Conservation (phyloP, 768 basidiomycete genomes). For the Tulasnella sp. region DNA sequence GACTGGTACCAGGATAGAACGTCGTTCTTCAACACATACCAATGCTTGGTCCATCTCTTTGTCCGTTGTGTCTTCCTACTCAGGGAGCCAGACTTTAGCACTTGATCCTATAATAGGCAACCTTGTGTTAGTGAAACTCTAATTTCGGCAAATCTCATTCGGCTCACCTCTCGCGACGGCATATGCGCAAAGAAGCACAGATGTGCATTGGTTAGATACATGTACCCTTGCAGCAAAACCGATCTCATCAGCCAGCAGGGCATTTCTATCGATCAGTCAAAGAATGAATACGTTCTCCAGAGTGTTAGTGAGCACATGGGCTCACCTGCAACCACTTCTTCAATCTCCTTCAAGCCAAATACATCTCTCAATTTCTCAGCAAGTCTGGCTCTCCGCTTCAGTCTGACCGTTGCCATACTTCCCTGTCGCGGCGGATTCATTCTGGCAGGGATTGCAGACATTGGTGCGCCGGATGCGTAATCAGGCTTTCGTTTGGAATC, state of each 20-base stretch:
- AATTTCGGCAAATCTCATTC: not conserved
- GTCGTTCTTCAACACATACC: constrained; percentile 94
- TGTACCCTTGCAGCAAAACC: constrained; percentile 87
- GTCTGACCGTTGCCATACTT: constrained; percentile 60
- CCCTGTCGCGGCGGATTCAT: constrained; percentile 31
- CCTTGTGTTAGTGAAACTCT: not conserved
- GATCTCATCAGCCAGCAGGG: constrained; percentile 88
- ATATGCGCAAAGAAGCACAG: constrained; percentile 95
- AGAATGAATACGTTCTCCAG: not conserved
- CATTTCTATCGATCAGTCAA: constrained; percentile 47
- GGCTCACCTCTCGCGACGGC: constrained; percentile 68
- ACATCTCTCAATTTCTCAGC: constrained; percentile 84
- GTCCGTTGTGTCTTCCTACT: constrained; percentile 79
- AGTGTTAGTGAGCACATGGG: constrained; percentile 9
- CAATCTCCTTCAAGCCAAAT: constrained; percentile 66
- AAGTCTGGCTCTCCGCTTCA: constrained; percentile 53
- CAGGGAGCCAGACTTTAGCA: constrained; percentile 83
- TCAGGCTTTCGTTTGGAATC: no score
- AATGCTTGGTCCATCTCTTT: constrained; percentile 86
- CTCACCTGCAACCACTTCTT: constrained; percentile 74
- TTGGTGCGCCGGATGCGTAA: not conserved
- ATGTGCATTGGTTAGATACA: constrained; percentile 89
- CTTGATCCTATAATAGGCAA: constrained; percentile 53
- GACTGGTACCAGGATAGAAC: constrained; percentile 95
- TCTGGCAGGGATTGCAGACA: not conserved